A percentile compares a stretch with the other conserved stretches of the same genome.
phyloP scores from a whole-genome alignment of 306 rosid genomes.

The Abrus precatorius region DNA sequence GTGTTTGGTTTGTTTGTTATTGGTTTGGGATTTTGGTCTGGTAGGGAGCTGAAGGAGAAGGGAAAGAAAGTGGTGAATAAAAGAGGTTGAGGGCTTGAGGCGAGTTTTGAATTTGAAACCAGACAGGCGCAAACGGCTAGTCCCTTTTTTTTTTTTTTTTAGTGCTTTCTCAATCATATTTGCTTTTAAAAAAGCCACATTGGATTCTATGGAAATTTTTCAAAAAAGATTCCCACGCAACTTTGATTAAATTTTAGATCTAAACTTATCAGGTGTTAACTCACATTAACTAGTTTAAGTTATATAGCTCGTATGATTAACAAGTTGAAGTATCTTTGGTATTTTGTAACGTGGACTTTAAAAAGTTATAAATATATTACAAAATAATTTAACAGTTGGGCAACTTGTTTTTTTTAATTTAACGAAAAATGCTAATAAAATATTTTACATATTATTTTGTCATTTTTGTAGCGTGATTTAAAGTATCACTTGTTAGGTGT shows the following conservation, averaged over 20 bases:
- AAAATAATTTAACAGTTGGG: background rate
- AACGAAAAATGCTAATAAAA: background rate
- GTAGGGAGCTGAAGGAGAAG: background rate
- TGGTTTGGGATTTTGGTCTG: background rate
- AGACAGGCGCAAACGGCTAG: slow-evolving; percentile 92
- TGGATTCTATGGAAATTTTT: slow-evolving; percentile 16
- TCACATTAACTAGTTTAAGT: background rate
- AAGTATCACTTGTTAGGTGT: no score
- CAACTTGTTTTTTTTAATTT: background rate
- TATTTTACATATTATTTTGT: no score
- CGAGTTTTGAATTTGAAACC: slow-evolving; percentile 75
- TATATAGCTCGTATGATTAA: background rate
- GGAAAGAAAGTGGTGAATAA: background rate
- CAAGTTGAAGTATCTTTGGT: background rate
- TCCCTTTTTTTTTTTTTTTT: background rate
- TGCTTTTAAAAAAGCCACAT: slow-evolving; percentile 35
- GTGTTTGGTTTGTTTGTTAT: slow-evolving; percentile 34
- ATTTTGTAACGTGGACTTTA: background rate
- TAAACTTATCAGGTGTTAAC: background rate
- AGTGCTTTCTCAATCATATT: background rate
- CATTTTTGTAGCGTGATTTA: no score
- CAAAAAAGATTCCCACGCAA: background rate
- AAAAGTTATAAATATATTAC: background rate
- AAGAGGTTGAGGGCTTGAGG: background rate
- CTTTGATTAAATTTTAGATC: background rate